phyloP scores from a whole-genome alignment of 306 rosid genomes.

The Quercus agrifolia region DNA sequence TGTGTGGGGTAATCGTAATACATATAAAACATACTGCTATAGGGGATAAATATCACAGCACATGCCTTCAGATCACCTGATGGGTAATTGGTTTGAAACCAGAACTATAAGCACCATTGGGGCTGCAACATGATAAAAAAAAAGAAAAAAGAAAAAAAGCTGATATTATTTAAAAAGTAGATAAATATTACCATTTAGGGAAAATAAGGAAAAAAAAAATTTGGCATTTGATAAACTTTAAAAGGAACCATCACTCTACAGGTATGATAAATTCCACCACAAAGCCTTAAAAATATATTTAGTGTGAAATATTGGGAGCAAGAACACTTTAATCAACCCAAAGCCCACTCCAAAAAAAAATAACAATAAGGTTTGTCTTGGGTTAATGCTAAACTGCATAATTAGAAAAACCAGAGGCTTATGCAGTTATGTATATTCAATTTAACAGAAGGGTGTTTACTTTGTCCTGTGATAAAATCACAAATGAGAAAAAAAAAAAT shows the following conservation, averaged over 20 bases:
- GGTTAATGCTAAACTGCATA: background rate
- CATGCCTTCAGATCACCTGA: conserved; percentile 85
- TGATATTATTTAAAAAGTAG: conserved; percentile 11
- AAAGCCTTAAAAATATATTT: background rate
- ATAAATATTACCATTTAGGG: background rate
- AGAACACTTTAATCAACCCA: background rate
- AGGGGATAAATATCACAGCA: conserved; percentile 24
- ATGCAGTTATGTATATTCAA: no score
- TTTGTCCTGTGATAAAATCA: no score
- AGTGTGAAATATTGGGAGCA: background rate
- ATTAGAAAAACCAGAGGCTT: background rate
- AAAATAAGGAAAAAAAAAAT: background rate
- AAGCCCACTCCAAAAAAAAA: background rate
- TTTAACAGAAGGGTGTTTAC: no score
- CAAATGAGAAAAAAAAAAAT: no score
- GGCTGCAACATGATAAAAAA: conserved; percentile 55
- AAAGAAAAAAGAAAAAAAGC: background rate
- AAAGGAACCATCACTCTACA: conserved; percentile 8
- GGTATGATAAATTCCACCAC: background rate
- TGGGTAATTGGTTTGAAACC: conserved; percentile 97
- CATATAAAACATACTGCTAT: background rate
- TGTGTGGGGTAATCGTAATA: background rate
- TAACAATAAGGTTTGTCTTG: background rate
- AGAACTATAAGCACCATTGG: conserved; percentile 92
- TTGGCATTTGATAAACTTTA: background rate